phyloP scores from a whole-genome alignment of 2,329 filamentous ascomycete genomes.

The Esteya vermicola region DNA sequence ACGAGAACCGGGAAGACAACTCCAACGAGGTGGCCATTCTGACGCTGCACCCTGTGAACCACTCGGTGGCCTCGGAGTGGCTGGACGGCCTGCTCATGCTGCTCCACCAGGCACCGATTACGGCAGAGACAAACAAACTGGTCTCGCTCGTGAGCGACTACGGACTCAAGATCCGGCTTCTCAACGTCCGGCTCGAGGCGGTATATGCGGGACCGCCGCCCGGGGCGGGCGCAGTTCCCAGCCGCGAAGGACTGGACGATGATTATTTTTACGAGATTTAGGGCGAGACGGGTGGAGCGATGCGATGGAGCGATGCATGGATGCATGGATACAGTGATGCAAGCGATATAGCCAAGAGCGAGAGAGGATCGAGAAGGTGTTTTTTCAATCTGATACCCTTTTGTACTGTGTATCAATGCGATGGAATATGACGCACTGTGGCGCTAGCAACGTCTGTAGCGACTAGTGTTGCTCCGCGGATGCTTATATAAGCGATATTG shows the following conservation, averaged over 20 bases:
- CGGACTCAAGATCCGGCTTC: conserved; percentile 76
- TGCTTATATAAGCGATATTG: too few relatives aligned
- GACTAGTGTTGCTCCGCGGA: too few relatives aligned
- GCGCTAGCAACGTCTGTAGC: too few relatives aligned
- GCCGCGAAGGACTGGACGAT: conserved; percentile 72
- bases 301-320: not conserved
- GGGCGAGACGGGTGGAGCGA: conserved; percentile 5
- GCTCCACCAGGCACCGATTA: conserved; percentile 88
- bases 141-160: conserved; percentile 79
- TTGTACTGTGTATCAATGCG: too few relatives aligned
- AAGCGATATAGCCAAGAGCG: too few relatives aligned
- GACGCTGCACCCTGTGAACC: conserved; percentile 66
- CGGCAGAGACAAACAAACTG: conserved; percentile 86
- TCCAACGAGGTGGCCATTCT: conserved; percentile 55
- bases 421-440: too few relatives aligned
- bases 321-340: not conserved
- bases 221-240: conserved; percentile 66
- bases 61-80: conserved; percentile 87
- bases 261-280: conserved; percentile 83
- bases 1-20: not conserved
- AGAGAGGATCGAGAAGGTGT: too few relatives aligned
- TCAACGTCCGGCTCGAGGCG: conserved; percentile 82
- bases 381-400: too few relatives aligned
- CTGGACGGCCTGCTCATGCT: conserved; percentile 91
- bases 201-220: conserved; percentile 50